These are phyloP conservation scores for Candida endomychidarum DNA, from an alignment of 805 yeast species.

Conservation along the genomic window DNA sequence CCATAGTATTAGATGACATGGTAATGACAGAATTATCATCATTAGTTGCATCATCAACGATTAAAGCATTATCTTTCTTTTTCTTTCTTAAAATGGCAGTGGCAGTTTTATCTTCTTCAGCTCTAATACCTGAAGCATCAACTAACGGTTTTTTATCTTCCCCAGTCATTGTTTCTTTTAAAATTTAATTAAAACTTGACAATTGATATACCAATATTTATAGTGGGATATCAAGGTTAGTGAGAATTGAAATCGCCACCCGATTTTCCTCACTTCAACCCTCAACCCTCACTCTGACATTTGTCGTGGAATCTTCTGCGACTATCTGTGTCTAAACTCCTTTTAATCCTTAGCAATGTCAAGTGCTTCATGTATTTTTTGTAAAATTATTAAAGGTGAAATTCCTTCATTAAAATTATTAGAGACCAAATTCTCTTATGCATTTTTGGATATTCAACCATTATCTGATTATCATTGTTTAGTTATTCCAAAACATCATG, in stretches of 20 bases:
- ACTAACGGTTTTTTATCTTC: constrained; percentile 39
- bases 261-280: too few species aligned
- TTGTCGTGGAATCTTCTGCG: constrained; percentile 7
- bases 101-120: constrained; percentile 73
- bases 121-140: constrained; percentile 65
- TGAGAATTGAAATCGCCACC: constrained; percentile 6
- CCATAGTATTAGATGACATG: constrained; percentile 94
- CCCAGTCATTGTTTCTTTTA: constrained; percentile 15
- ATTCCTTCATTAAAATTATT: constrained; percentile 89
- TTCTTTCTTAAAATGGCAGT: constrained; percentile 96
- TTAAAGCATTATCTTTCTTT: constrained; percentile 93
- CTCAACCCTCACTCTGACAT: background rate
- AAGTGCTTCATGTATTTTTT: constrained; percentile 75
- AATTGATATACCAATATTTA: constrained; percentile 3
- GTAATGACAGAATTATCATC: constrained; percentile 97
- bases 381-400: constrained; percentile 93
- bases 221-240: background rate
- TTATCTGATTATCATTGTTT: constrained; percentile 85
- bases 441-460: constrained; percentile 93
- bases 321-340: constrained; percentile 1
- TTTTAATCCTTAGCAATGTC: background rate
- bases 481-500: constrained; percentile 91
- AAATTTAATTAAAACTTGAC: background rate
- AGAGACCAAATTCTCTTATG: constrained; percentile 78
- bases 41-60: constrained; percentile 95